Conservation (phyloP, 805 yeast genomes). For the Barnettozyma populi region DNA sequence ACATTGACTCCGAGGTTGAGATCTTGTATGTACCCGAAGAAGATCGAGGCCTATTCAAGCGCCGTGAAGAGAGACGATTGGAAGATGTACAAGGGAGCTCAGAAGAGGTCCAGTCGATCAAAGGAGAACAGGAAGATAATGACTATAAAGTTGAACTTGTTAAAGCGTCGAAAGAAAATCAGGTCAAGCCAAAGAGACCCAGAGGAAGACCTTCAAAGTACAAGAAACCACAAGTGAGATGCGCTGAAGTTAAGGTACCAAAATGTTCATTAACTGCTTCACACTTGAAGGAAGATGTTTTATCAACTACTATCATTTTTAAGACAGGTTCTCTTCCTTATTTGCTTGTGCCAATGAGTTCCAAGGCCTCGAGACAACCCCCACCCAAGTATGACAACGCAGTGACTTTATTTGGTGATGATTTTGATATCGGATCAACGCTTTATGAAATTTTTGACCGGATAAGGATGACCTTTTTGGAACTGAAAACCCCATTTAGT, state of each 20-base stretch:
- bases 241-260: neutral
- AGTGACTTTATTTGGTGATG: constrained; percentile 18
- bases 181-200: neutral
- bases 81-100: neutral
- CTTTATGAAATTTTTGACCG: constrained; percentile 15
- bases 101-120: neutral
- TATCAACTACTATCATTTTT: constrained; percentile 19
- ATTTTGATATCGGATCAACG: constrained; percentile 9
- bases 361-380: neutral
- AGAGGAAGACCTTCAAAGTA: neutral
- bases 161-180: no score
- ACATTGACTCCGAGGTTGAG: constrained; percentile 6
- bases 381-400: constrained; percentile 13
- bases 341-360: constrained; percentile 16
- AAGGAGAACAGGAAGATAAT: neutral
- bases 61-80: neutral
- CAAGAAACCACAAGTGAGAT: neutral
- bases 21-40: constrained; percentile 13
- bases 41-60: neutral
- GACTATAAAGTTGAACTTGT: neutral
- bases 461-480: constrained; percentile 16
- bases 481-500: constrained; percentile 17
- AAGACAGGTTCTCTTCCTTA: constrained; percentile 18
- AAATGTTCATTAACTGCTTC: neutral
- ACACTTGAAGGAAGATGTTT: neutral